These are phyloP conservation scores for Rhodocollybia butyracea DNA, from an alignment of 768 basidiomycete species.

Conservation along the genomic window DNA sequence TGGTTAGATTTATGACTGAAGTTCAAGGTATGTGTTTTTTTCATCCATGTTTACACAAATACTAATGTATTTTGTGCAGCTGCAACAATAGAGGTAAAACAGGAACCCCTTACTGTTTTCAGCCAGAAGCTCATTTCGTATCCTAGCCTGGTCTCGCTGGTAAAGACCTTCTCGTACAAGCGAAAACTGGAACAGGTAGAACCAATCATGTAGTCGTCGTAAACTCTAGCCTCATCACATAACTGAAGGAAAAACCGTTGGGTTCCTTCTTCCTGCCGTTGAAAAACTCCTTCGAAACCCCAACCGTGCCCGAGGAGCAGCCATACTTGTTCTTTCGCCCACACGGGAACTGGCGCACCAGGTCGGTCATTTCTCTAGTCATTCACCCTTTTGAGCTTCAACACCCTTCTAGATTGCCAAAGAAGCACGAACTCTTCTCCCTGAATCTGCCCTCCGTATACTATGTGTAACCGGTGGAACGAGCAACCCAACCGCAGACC, in stretches of 20 bases:
- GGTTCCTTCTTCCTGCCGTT: conserved; percentile 73
- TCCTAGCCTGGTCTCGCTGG: conserved; percentile 38
- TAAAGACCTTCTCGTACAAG: conserved; percentile 46
- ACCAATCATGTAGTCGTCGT: too few species aligned
- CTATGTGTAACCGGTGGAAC: neutral
- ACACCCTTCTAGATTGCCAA: conserved; percentile 47
- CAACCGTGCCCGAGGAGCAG: conserved; percentile 33
- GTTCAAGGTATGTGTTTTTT: conserved; percentile 35
- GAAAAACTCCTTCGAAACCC: conserved; percentile 53
- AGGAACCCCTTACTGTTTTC: neutral
- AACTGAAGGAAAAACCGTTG: conserved; percentile 59
- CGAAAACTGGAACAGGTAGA: conserved; percentile 62
- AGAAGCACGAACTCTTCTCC: conserved; percentile 45
- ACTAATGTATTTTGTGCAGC: conserved; percentile 16
- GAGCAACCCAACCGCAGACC: conserved; percentile 17
- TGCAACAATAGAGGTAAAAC: conserved; percentile 37
- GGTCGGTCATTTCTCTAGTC: conserved; percentile 42
- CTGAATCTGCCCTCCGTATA: conserved; percentile 11
- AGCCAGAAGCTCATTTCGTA: neutral
- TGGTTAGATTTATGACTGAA: conserved; percentile 39
- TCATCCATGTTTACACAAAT: neutral
- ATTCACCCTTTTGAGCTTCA: conserved; percentile 38
- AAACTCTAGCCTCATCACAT: neutral
- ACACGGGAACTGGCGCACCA: conserved; percentile 75
- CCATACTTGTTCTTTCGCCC: conserved; percentile 66